A percentile compares a stretch with the other conserved stretches of the same genome.
Evolutionary conservation across 139 green algal genomes (phyloP).

Genomic region (Chlamydomonas urium): DNA sequence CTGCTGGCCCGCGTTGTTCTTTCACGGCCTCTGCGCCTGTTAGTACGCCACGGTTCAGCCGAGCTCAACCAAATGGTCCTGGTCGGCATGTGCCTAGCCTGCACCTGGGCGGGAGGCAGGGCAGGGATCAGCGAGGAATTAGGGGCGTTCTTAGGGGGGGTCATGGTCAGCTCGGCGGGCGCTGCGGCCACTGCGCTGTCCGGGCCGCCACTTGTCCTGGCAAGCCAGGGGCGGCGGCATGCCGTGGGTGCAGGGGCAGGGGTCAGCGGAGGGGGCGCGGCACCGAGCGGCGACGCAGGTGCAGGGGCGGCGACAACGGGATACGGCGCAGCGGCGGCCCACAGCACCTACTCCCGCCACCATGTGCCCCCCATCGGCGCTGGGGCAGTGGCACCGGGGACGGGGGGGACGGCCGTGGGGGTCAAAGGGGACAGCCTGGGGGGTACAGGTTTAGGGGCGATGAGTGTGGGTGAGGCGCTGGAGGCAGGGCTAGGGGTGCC

Average conservation of each 20-base stretch:
- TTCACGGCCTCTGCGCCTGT: too few relatives aligned
- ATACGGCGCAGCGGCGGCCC: background rate
- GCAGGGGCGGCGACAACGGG: background rate
- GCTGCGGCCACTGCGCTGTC: background rate
- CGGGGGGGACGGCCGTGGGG: background rate
- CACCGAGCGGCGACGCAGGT: background rate
- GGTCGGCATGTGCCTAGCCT: constrained; percentile 73
- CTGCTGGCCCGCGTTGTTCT: too few relatives aligned
- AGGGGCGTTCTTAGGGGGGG: constrained; percentile 83
- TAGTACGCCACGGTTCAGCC: constrained; percentile 21
- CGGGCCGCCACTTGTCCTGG: background rate
- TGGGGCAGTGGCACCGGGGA: background rate
- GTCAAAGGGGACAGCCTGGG: background rate
- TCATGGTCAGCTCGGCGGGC: background rate
- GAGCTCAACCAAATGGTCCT: constrained; percentile 81
- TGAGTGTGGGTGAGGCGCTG: background rate
- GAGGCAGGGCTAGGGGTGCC: background rate
- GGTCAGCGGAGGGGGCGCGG: background rate
- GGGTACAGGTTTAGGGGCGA: background rate
- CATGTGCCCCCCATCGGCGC: too few relatives aligned
- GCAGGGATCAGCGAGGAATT: constrained; percentile 79
- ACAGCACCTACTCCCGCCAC: background rate
- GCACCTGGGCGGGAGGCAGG: constrained; percentile 49
- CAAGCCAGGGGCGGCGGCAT: background rate
- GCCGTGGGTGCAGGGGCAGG: background rate